Evolutionary conservation across 2,329 filamentous ascomycete species (phyloP).

Genomic region (Truncatella angustata): DNA sequence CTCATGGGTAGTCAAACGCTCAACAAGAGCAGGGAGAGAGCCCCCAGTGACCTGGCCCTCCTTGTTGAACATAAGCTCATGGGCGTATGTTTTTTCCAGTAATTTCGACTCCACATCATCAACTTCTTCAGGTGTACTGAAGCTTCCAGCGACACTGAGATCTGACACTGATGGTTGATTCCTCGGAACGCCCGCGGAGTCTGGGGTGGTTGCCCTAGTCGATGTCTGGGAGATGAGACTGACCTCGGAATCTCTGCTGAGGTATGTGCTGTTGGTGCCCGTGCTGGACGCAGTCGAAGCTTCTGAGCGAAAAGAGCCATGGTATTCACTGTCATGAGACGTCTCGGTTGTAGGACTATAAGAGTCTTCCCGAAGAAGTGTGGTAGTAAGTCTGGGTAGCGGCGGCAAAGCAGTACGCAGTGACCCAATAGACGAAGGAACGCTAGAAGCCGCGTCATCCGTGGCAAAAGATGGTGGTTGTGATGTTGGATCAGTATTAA

Average conservation of each 20-base stretch:
- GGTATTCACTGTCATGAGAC: slow-evolving; percentile 49
- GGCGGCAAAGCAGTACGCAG: slow-evolving; percentile 50
- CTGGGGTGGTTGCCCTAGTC: slow-evolving; percentile 85
- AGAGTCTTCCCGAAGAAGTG: slow-evolving; percentile 45
- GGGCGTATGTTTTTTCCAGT: slow-evolving; percentile 87
- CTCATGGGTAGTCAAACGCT: slow-evolving; percentile 89
- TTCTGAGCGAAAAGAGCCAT: slow-evolving; percentile 57
- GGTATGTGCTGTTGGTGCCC: slow-evolving; percentile 75
- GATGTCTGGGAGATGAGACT: slow-evolving; percentile 80
- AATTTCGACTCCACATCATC: slow-evolving; percentile 79
- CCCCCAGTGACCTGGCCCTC: slow-evolving; percentile 94
- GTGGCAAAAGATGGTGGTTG: slow-evolving; percentile 40
- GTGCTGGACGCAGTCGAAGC: slow-evolving; percentile 74
- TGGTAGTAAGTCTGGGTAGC: slow-evolving; percentile 56
- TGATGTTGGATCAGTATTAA: slow-evolving; percentile 34
- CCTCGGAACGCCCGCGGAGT: slow-evolving; percentile 54
- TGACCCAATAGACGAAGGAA: slow-evolving; percentile 46
- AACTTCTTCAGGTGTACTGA: slow-evolving; percentile 67
- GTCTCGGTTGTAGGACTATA: slow-evolving; percentile 46
- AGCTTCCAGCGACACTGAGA: slow-evolving; percentile 64
- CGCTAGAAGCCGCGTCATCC: slow-evolving; percentile 40
- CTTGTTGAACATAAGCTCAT: slow-evolving; percentile 90
- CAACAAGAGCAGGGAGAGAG: slow-evolving; percentile 85
- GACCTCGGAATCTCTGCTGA: slow-evolving; percentile 77
- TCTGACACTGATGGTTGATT: slow-evolving; percentile 65